These are phyloP conservation scores for Solanum dulcamara DNA, from an alignment of 257 asterid species.

Conservation along the genomic window DNA sequence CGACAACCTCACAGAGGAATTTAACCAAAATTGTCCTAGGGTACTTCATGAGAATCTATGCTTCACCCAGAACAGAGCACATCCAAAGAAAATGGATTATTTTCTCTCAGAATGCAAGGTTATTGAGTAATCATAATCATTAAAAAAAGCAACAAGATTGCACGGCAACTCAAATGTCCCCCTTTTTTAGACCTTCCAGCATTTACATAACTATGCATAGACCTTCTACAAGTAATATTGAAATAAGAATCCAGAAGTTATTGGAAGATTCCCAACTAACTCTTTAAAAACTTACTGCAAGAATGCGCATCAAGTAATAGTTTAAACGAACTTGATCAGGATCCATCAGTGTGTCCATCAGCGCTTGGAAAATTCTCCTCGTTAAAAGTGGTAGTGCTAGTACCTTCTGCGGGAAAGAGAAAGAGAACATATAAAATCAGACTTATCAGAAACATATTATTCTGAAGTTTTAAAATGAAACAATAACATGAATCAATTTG, in stretches of 20 bases:
- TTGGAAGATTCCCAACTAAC: background rate
- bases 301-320: conserved; percentile 41
- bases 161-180: background rate
- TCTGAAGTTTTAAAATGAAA: background rate
- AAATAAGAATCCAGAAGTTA: background rate
- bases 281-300: conserved; percentile 35
- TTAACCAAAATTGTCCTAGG: background rate
- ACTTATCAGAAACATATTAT: background rate
- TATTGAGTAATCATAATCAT: background rate
- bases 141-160: background rate
- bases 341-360: conserved; percentile 32
- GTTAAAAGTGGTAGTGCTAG: conserved; percentile 32
- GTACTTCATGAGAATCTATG: background rate
- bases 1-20: background rate
- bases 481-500: background rate
- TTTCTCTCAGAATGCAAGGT: background rate
- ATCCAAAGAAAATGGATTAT: background rate
- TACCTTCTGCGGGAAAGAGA: conserved; percentile 28
- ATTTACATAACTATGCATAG: background rate
- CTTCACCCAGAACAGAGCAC: background rate
- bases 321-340: conserved; percentile 42
- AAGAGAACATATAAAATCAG: background rate
- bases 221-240: background rate
- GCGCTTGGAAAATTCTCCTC: conserved; percentile 17
- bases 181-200: background rate